A percentile compares a stretch with the other conserved stretches of the same genome.
Evolutionary conservation across 2,329 filamentous ascomycete genomes (phyloP).

Genomic region (Pestalotiopsis sp.): DNA sequence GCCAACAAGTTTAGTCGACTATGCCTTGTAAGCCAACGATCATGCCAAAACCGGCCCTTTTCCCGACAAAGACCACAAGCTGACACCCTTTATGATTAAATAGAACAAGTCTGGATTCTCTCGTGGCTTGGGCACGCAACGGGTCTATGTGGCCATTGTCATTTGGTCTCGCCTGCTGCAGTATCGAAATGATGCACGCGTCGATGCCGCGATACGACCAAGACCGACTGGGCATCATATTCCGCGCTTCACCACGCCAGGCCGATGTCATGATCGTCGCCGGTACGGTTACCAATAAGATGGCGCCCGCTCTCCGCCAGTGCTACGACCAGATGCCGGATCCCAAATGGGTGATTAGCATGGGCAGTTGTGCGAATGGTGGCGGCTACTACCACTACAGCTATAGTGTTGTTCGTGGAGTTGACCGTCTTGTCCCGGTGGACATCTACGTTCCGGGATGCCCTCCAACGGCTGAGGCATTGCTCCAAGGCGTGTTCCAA

Average conservation of each 20-base stretch:
- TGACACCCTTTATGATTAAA: neutral
- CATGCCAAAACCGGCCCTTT: constrained; percentile 29
- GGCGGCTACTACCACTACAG: constrained; percentile 77
- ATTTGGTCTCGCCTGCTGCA: constrained; percentile 66
- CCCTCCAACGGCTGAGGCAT: constrained; percentile 50
- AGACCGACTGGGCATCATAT: constrained; percentile 67
- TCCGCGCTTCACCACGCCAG: constrained; percentile 67
- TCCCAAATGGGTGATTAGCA: constrained; percentile 65
- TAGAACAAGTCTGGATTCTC: constrained; percentile 51
- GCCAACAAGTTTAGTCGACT: constrained; percentile 19
- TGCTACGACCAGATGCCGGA: constrained; percentile 73
- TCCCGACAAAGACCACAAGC: neutral
- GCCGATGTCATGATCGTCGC: constrained; percentile 70
- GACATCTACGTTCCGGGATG: constrained; percentile 72
- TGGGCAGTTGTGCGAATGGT: constrained; percentile 73
- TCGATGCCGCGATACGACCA: constrained; percentile 67
- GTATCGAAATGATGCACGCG: constrained; percentile 67
- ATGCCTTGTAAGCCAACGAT: constrained; percentile 20
- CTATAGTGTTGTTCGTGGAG: constrained; percentile 67
- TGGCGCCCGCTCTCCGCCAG: constrained; percentile 65
- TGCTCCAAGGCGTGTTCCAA: constrained; percentile 64
- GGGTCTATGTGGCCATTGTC: constrained; percentile 64
- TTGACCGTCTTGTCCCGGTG: constrained; percentile 68
- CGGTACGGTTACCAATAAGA: constrained; percentile 70
- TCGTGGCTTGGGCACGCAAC: constrained; percentile 61